A percentile compares a stretch with the other conserved stretches of the same genome.
These are phyloP conservation scores for Zea luxurians DNA, from an alignment of 176 grass and related monocot genomes.

Conservation along the genomic window DNA sequence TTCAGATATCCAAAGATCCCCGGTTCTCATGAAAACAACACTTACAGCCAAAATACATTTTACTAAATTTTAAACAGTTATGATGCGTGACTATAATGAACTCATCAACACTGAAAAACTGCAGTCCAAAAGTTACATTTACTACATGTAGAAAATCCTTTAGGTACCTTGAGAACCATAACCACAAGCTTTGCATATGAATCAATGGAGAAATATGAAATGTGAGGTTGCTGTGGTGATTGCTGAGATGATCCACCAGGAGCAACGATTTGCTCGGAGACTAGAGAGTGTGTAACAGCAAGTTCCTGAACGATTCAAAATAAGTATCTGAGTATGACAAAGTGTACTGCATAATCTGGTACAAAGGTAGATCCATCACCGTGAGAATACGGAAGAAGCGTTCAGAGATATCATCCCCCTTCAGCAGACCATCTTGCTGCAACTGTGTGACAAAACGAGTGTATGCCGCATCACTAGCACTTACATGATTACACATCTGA, in stretches of 20 bases:
- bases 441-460: conserved; percentile 67
- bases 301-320: conserved; percentile 60
- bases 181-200: conserved; percentile 76
- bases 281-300: conserved; percentile 55
- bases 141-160: conserved; percentile 9
- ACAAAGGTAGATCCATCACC: conserved; percentile 41
- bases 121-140: not conserved
- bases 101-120: not conserved
- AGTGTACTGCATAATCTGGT: conserved; percentile 1
- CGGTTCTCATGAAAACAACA: not conserved
- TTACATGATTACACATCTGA: conserved; percentile 65
- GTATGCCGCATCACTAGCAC: conserved; percentile 57
- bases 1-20: not conserved
- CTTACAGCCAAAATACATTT: not conserved
- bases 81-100: conserved; percentile 6
- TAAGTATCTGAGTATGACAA: conserved; percentile 19
- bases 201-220: conserved; percentile 78
- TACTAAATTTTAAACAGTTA: not conserved
- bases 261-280: conserved; percentile 52
- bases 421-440: conserved; percentile 69
- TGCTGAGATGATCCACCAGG: conserved; percentile 52
- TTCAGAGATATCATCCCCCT: conserved; percentile 76
- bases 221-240: conserved; percentile 36
- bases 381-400: conserved; percentile 69
- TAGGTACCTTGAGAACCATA: conserved; percentile 71